Percentiles rank a stretch among this genome's conserved stretches.
Conservation (phyloP, 1,284 basidiomycete species). For the Ceratobasidium sp. region DNA sequence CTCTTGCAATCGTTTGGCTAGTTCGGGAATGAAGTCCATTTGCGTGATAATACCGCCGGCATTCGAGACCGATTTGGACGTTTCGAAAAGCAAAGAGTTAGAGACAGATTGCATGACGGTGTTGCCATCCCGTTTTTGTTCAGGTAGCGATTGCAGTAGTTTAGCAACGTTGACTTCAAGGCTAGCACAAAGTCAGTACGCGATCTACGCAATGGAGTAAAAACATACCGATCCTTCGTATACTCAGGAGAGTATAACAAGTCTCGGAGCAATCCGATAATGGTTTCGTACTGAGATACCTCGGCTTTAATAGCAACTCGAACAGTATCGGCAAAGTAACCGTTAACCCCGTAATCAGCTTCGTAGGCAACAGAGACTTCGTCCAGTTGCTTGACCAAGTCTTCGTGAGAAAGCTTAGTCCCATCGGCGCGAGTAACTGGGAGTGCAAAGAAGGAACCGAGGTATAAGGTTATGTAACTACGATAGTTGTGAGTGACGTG, state of each 20-base stretch:
- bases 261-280: slow-evolving; percentile 90
- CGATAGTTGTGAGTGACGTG: slow-evolving; percentile 11
- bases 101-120: slow-evolving; percentile 82
- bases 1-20: slow-evolving; percentile 79
- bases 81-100: slow-evolving; percentile 73
- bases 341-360: slow-evolving; percentile 73
- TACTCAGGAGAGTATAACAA: slow-evolving; percentile 87
- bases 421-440: slow-evolving; percentile 81
- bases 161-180: slow-evolving; percentile 89
- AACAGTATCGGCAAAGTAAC: slow-evolving; percentile 78
- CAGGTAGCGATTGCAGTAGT: slow-evolving; percentile 90
- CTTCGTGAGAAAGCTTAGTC: slow-evolving; percentile 80
- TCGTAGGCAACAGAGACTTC: slow-evolving; percentile 92
- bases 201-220: background rate
- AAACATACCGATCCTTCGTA: slow-evolving; percentile 77
- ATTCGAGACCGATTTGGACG: slow-evolving; percentile 71
- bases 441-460: slow-evolving; percentile 88
- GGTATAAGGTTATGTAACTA: slow-evolving; percentile 85
- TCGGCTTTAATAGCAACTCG: slow-evolving; percentile 88
- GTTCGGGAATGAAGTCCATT: slow-evolving; percentile 80
- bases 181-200: slow-evolving; percentile 56
- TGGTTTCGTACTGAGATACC: slow-evolving; percentile 79
- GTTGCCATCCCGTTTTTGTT: slow-evolving; percentile 90
- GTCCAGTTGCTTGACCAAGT: slow-evolving; percentile 91
- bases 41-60: slow-evolving; percentile 78